Percentiles rank a stretch among this genome's conserved stretches.
Conservation (phyloP, 108 stramenopile species). For the Fistulifera pelliculosa region DNA sequence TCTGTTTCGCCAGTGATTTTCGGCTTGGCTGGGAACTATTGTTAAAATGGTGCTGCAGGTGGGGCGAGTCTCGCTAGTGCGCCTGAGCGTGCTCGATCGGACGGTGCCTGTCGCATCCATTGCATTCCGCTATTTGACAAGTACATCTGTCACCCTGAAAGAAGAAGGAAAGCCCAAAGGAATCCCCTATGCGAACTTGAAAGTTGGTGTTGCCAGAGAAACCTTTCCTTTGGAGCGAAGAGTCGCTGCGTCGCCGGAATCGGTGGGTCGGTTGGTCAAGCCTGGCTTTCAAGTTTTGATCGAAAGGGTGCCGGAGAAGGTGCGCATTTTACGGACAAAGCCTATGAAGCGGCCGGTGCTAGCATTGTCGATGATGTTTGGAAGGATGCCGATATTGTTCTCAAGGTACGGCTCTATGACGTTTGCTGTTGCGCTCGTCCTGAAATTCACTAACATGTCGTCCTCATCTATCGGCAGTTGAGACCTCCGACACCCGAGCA, state of each 20-base stretch:
- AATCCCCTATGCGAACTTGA: conserved; percentile 69
- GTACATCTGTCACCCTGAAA: no score
- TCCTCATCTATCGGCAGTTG: conserved; percentile 24
- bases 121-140: no score
- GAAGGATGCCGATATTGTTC: conserved; percentile 83
- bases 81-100: no score
- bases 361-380: conserved; percentile 80
- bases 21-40: no score
- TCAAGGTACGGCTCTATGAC: conserved; percentile 61
- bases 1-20: no score
- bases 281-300: conserved; percentile 79
- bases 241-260: conserved; percentile 85
- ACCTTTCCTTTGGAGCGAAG: conserved; percentile 80
- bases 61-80: no score
- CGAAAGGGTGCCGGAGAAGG: conserved; percentile 83
- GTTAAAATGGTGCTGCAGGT: no score
- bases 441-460: background rate
- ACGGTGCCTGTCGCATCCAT: no score
- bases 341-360: conserved; percentile 92
- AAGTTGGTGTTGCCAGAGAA: conserved; percentile 94
- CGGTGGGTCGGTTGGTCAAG: conserved; percentile 66
- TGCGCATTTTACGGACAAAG: conserved; percentile 85
- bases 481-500: conserved; percentile 89
- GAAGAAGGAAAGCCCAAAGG: no score
- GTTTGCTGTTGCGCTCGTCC: background rate